Conservation (phyloP, 768 basidiomycete species). For the Hirschioporus abietinus region DNA sequence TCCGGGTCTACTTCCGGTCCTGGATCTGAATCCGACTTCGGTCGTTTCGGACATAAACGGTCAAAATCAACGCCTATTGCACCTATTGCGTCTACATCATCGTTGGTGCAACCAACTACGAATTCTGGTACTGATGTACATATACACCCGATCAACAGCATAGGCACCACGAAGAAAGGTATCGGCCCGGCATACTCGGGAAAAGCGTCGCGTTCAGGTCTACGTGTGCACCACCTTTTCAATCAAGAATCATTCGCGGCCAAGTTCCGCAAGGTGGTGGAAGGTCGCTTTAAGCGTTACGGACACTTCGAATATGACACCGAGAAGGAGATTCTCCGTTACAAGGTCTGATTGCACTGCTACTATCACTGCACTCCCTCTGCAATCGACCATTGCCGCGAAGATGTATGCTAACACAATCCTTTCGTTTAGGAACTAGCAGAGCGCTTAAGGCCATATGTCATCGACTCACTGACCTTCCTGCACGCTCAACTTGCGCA, state of each 20-base stretch:
- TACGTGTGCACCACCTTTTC: conserved; percentile 95
- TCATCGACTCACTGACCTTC: conserved; percentile 83
- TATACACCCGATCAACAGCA: conserved; percentile 40
- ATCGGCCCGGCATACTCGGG: conserved; percentile 98
- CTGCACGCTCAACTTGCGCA: conserved; percentile 73
- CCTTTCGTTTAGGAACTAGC: conserved; percentile 59
- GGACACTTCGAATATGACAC: conserved; percentile 98
- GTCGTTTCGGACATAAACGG: neutral
- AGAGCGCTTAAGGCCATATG: conserved; percentile 77
- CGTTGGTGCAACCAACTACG: neutral
- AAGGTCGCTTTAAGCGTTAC: conserved; percentile 96
- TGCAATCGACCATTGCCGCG: neutral
- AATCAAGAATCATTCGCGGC: conserved; percentile 76
- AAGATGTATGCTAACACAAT: neutral
- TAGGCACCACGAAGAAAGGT: conserved; percentile 97
- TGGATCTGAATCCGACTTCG: neutral
- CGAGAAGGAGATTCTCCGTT: conserved; percentile 89
- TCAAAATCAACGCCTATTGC: neutral
- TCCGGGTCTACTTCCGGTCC: neutral
- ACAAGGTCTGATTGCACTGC: conserved; percentile 53
- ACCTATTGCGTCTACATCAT: neutral
- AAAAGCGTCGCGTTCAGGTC: conserved; percentile 93
- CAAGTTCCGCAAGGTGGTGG: conserved; percentile 94
- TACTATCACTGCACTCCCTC: neutral
- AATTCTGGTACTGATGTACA: neutral